Evolutionary conservation across 768 basidiomycete species (phyloP), one percentile per base, ranked within the genome.

Genomic region (Rhizopogon roseolus): DNA sequence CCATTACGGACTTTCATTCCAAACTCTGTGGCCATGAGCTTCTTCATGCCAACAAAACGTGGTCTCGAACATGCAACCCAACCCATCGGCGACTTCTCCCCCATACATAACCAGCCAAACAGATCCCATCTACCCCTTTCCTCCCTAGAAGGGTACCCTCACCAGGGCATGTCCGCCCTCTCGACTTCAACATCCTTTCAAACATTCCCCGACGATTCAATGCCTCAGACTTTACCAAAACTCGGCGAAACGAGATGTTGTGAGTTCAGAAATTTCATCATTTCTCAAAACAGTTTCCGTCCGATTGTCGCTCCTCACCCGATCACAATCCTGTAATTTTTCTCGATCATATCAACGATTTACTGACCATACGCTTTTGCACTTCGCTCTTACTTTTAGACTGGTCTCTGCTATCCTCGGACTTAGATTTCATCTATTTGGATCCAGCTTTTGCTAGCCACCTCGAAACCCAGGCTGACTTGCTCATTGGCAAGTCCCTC

Each of bases 391-490:
- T 34, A 19, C 27, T 41, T 50, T 25, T 68, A 91, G 89, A 92
- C 73, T 93, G 91, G 91, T 73, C 88, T 27, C 73, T 93, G 57
- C 77, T 93, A 62, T 83, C 85, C n/a, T 67, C 85, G 44, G 80
- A 86, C 66, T 80, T 93, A 48, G 73, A 80, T 49, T 91, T 91
- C 71, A 81, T 93, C 56, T 92, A 90, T 70, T 78, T 91, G 58
- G 91, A 93, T 73, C 91, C 91, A 55, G 84, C 90, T 52, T 77
- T 93, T 57, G 76, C 81, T 13, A 67, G 58, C 64, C 90, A 93
- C 67, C 84, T 93, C 61, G 81, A 77, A 37, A 77, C 81, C 49
- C 84, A 93, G 67, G 85, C 88, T 0, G 74, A 80, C n/a, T 64
- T 72, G 29, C 79, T 93, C 61, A 72, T 88, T 55, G 88, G 85